Evolutionary conservation across 208 protist genomes (phyloP).

Genomic region (Kentomonas sorsogonicus): DNA sequence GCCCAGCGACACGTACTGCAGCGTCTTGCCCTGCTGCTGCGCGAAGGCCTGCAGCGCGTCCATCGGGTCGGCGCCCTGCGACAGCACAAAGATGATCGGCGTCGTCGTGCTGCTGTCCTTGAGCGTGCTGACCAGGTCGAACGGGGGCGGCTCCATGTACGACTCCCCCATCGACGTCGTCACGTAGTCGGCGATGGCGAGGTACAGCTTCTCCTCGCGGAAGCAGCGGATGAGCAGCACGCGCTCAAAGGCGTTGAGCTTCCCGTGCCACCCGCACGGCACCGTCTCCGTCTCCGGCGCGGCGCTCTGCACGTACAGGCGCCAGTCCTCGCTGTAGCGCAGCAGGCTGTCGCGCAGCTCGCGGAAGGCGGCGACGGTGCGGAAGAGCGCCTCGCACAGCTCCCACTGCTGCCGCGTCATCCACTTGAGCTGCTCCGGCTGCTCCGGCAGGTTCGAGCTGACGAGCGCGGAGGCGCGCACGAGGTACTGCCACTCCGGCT

Average conservation of each 20-base stretch:
- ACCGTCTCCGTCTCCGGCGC: slow-evolving; percentile 47
- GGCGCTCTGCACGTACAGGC: slow-evolving; percentile 49
- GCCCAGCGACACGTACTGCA: slow-evolving; percentile 94
- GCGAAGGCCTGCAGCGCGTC: slow-evolving; percentile 90
- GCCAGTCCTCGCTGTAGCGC: slow-evolving; percentile 47
- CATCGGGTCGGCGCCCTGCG: slow-evolving; percentile 95
- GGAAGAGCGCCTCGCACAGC: slow-evolving; percentile 73
- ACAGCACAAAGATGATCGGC: slow-evolving; percentile 97
- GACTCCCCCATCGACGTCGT: slow-evolving; percentile 78
- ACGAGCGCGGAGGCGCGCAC: slow-evolving; percentile 84
- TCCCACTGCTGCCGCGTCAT: slow-evolving; percentile 79
- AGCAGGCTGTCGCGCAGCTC: slow-evolving; percentile 52
- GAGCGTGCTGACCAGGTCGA: slow-evolving; percentile 86
- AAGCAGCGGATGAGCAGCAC: slow-evolving; percentile 93
- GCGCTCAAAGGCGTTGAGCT: slow-evolving; percentile 85
- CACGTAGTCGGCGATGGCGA: slow-evolving; percentile 89
- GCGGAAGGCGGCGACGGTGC: slow-evolving; percentile 67
- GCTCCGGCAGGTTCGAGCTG: slow-evolving; percentile 53
- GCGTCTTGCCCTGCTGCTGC: slow-evolving; percentile 44
- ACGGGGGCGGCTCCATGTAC: slow-evolving; percentile 92
- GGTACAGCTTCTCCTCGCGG: slow-evolving; percentile 93
- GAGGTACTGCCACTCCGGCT: slow-evolving; percentile 92
- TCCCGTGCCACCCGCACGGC: slow-evolving; percentile 51
- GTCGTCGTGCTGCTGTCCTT: slow-evolving; percentile 79
- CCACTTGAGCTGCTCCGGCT: slow-evolving; percentile 52